phyloP scores from a whole-genome alignment of 2,329 filamentous ascomycete genomes.

The Penicillium sp. region DNA sequence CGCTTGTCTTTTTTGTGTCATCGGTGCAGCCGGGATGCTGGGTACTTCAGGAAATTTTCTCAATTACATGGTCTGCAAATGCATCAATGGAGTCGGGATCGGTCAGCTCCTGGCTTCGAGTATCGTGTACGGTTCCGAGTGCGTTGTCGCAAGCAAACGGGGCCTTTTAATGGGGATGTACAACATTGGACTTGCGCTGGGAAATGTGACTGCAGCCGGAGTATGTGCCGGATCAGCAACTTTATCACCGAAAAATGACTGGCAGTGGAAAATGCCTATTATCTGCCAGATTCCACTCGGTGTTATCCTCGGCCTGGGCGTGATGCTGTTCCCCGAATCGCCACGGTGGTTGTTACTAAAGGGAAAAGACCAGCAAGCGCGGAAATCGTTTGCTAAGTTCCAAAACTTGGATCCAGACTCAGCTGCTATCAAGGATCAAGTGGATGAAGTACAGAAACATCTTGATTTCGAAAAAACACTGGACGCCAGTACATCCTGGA shows the following conservation, averaged over 20 bases:
- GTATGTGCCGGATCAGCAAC: constrained; percentile 28
- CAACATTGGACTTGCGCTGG: constrained; percentile 27
- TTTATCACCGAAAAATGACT: constrained; percentile 22
- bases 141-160: constrained; percentile 23
- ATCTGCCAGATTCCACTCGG: constrained; percentile 30
- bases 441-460: constrained; percentile 23
- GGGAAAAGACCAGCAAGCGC: constrained; percentile 20
- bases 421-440: constrained; percentile 19
- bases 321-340: constrained; percentile 27
- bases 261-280: constrained; percentile 32
- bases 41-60: constrained; percentile 24
- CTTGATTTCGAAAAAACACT: constrained; percentile 21
- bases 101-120: constrained; percentile 22
- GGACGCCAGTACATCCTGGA: constrained; percentile 13
- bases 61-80: constrained; percentile 27
- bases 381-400: constrained; percentile 19
- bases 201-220: constrained; percentile 25
- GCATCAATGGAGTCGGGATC: constrained; percentile 24
- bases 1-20: constrained; percentile 21
- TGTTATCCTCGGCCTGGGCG: constrained; percentile 21
- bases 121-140: constrained; percentile 25
- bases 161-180: constrained; percentile 24
- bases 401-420: constrained; percentile 20
- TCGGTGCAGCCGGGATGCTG: constrained; percentile 28
- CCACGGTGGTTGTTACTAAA: constrained; percentile 26